Conservation (phyloP, 129 eudicot species). For the Solidago caesia region DNA sequence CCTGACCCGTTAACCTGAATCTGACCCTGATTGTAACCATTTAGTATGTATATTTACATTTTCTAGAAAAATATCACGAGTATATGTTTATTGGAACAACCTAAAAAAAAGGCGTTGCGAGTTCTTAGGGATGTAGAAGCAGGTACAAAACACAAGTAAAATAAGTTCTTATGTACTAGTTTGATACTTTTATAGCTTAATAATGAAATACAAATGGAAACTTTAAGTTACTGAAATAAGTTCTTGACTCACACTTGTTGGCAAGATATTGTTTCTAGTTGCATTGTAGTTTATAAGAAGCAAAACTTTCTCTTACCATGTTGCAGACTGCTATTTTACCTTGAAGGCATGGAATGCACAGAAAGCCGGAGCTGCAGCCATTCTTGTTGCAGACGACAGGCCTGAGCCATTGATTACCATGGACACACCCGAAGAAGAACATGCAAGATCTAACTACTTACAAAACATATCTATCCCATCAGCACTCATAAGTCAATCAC, state of each 20-base stretch:
- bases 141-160: too few relatives aligned
- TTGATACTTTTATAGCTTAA: background rate
- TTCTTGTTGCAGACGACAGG: constrained; percentile 86
- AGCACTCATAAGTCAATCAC: constrained; percentile 71
- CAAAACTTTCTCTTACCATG: constrained; percentile 6
- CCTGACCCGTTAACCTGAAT: too few relatives aligned
- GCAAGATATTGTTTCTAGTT: background rate
- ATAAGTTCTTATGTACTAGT: background rate
- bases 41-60: too few relatives aligned
- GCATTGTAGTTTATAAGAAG: background rate
- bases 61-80: too few relatives aligned
- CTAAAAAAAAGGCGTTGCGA: background rate
- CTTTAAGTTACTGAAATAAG: too few relatives aligned
- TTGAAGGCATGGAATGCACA: constrained; percentile 97
- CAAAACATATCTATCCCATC: constrained; percentile 89
- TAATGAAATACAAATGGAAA: too few relatives aligned
- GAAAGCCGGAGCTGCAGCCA: constrained; percentile 88
- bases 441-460: constrained; percentile 51
- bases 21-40: too few relatives aligned
- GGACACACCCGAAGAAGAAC: constrained; percentile 85
- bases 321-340: constrained; percentile 82
- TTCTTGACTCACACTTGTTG: background rate
- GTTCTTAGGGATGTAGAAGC: background rate
- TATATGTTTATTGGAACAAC: background rate
- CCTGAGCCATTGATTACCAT: constrained; percentile 83